Conservation (phyloP, 2,329 filamentous ascomycete species). For the Colletotrichum tamarilloi region DNA sequence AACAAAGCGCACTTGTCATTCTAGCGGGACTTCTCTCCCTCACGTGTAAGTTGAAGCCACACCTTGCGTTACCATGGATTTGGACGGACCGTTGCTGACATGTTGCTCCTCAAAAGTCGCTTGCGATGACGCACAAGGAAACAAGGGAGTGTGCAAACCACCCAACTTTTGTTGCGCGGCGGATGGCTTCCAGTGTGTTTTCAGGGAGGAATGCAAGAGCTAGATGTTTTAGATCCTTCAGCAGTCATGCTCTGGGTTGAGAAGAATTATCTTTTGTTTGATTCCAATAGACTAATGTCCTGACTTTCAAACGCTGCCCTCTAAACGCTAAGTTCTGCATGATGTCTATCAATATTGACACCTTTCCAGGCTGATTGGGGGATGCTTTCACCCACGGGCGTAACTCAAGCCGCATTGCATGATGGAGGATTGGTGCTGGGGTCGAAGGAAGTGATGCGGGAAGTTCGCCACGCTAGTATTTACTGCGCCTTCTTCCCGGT, state of each 20-base stretch:
- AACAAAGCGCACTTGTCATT: background rate
- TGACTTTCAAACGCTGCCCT: no score
- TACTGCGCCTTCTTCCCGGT: slow-evolving; percentile 17
- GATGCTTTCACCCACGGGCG: background rate
- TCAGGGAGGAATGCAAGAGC: background rate
- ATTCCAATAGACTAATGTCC: background rate
- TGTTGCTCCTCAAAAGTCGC: background rate
- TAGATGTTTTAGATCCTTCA: background rate
- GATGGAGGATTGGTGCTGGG: background rate
- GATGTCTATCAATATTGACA: background rate
- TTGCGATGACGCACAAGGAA: background rate
- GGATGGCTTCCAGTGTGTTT: slow-evolving; percentile 4
- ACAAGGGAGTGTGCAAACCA: background rate
- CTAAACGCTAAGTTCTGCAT: background rate
- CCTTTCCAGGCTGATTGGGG: background rate
- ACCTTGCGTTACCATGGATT: background rate
- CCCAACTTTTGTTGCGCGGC: slow-evolving; percentile 15
- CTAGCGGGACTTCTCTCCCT: background rate
- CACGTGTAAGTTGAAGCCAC: background rate
- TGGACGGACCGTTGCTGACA: background rate
- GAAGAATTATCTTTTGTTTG: background rate
- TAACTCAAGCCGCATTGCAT: background rate
- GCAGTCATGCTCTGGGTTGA: background rate
- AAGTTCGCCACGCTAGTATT: background rate
- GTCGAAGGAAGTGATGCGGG: no score